Percentiles rank a stretch among this genome's conserved stretches.
These are phyloP conservation scores for Cetraspora pellucida DNA, from an alignment of 192 early-diverging fungal species.

Conservation along the genomic window DNA sequence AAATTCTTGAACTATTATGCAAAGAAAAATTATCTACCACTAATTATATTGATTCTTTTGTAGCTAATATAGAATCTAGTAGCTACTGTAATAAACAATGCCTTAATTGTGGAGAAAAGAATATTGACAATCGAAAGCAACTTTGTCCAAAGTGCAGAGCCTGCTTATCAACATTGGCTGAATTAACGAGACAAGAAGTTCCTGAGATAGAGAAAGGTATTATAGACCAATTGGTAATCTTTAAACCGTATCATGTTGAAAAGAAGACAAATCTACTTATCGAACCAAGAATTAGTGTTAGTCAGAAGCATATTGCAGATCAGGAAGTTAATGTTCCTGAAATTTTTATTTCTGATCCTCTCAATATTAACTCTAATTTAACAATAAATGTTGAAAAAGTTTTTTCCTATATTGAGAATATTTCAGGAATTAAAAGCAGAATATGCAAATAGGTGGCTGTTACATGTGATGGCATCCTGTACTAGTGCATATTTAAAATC, in stretches of 20 bases:
- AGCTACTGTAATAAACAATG: background rate
- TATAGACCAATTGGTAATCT: background rate
- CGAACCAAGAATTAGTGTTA: constrained; percentile 11
- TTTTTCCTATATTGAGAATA: constrained; percentile 13
- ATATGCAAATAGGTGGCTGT: constrained; percentile 16
- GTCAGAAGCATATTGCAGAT: constrained; percentile 2
- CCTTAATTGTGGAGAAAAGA: background rate
- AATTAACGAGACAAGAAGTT: constrained; percentile 11
- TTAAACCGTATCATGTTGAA: constrained; percentile 11
- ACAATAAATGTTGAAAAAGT: constrained; percentile 23
- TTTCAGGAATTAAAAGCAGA: constrained; percentile 19
- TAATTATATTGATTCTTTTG: constrained; percentile 15
- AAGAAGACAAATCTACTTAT: background rate
- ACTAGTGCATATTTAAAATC: constrained; percentile 4
- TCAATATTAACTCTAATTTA: constrained; percentile 22
- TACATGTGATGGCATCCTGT: constrained; percentile 25
- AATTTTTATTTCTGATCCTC: too few species aligned
- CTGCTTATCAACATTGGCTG: constrained; percentile 5
- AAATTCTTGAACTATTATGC: constrained; percentile 10
- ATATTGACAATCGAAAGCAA: constrained; percentile 32
- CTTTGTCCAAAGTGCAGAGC: constrained; percentile 9
- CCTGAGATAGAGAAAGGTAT: background rate
- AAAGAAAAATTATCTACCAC: constrained; percentile 26
- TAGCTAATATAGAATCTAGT: background rate
- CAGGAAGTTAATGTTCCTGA: constrained; percentile 9